Conservation (phyloP, 345 rosid species). For the Sisymbrium altissimum region DNA sequence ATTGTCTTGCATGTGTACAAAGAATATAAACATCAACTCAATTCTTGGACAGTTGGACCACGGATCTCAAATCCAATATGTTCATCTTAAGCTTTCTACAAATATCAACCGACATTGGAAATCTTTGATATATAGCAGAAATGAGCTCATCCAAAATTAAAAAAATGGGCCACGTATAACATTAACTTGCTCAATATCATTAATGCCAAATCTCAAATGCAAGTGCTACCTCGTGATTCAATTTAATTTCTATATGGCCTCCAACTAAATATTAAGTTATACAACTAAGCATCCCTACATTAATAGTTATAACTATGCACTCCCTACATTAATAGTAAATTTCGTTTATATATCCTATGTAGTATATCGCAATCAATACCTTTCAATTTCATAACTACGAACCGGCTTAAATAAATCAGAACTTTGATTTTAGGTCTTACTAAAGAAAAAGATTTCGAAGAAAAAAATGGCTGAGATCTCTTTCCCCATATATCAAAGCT, state of each 20-base stretch:
- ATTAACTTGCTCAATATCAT: slow-evolving; percentile 26
- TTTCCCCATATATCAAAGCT: slow-evolving; percentile 24
- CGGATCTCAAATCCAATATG: slow-evolving; percentile 2
- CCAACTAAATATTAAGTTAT: slow-evolving; percentile 14
- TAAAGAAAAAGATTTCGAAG: slow-evolving; percentile 29
- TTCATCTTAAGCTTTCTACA: slow-evolving; percentile 7
- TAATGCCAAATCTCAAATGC: slow-evolving; percentile 24
- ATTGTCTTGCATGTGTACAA: slow-evolving; percentile 10
- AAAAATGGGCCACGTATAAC: slow-evolving; percentile 18
- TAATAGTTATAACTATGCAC: too few species aligned
- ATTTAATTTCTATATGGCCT: slow-evolving; percentile 17
- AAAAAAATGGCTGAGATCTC: slow-evolving; percentile 25
- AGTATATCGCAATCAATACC: not conserved
- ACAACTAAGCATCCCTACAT: too few species aligned
- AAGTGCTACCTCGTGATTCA: slow-evolving; percentile 34
- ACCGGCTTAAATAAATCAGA: not conserved
- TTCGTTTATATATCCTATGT: not conserved
- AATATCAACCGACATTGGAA: slow-evolving; percentile 16
- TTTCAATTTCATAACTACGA: slow-evolving; percentile 1
- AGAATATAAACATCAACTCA: slow-evolving; percentile 5
- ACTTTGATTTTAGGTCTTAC: not conserved
- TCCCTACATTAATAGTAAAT: slow-evolving; percentile 7
- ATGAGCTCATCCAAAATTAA: slow-evolving; percentile 15
- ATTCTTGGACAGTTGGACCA: slow-evolving; percentile 20
- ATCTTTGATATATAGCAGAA: slow-evolving; percentile 18